Percentiles rank a stretch among this genome's conserved stretches.
These are phyloP conservation scores for Xylaria digitata DNA, from an alignment of 2,329 filamentous ascomycete genomes.

Conservation along the genomic window DNA sequence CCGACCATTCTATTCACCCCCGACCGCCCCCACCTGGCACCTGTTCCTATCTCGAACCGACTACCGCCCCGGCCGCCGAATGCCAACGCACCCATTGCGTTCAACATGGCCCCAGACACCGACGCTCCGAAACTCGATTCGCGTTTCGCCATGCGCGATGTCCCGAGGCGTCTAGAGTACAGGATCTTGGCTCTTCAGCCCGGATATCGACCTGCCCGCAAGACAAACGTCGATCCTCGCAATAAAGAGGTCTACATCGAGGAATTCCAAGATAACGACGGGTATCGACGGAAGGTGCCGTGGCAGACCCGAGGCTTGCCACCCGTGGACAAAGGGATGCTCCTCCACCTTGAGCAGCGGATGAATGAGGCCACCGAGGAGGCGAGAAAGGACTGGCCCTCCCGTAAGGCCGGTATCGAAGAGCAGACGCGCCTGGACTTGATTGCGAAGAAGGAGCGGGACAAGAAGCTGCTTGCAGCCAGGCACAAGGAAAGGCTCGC, in stretches of 20 bases:
- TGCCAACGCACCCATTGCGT: background rate
- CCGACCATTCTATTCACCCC: background rate
- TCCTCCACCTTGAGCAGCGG: background rate
- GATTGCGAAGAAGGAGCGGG: background rate
- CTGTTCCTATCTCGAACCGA: background rate
- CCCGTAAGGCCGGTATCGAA: background rate
- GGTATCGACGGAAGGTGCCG: conserved; percentile 7
- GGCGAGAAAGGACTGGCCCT: background rate
- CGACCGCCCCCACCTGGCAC: background rate
- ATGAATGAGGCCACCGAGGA: conserved; percentile 21
- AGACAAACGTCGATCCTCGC: background rate
- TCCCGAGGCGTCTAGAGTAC: background rate
- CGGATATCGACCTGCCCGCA: background rate
- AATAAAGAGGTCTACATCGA: conserved; percentile 9
- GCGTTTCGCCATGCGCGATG: conserved; percentile 18
- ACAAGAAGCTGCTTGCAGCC: background rate
- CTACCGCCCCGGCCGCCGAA: background rate
- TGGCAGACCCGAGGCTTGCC: background rate
- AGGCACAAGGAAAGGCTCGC: background rate
- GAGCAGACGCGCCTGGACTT: conserved; percentile 8
- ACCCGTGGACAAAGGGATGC: background rate
- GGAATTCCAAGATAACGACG: conserved; percentile 6
- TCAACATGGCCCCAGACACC: conserved; percentile 1
- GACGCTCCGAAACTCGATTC: conserved; percentile 17
- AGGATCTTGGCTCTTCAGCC: conserved; percentile 22